phyloP scores from a whole-genome alignment of 305 asterid genomes.

The Withania somnifera region DNA sequence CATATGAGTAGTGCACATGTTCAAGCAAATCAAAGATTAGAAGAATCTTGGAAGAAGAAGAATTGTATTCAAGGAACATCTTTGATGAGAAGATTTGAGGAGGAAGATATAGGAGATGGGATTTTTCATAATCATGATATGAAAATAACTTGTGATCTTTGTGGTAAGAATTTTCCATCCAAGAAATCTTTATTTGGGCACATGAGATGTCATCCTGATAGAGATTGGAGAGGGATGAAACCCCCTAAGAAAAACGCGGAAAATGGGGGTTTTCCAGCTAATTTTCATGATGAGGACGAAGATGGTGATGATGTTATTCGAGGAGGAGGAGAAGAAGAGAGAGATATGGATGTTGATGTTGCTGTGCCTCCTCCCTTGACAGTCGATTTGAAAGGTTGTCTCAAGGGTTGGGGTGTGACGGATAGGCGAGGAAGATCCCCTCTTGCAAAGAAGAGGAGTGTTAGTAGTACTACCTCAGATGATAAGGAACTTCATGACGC shows the following conservation, averaged over 20 bases:
- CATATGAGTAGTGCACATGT: constrained; percentile 78
- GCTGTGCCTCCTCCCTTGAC: neutral
- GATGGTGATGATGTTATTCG: neutral
- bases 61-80: neutral
- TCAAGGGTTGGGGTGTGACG: constrained; percentile 21
- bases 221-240: too few species aligned
- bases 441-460: neutral
- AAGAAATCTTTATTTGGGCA: too few species aligned
- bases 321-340: neutral
- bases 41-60: constrained; percentile 18
- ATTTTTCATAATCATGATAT: neutral
- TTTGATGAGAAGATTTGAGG: neutral
- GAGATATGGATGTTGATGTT: neutral
- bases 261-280: neutral
- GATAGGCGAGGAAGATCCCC: constrained; percentile 22
- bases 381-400: neutral
- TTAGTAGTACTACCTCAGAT: neutral
- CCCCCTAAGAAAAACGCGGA: neutral
- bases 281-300: neutral
- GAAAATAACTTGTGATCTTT: neutral
- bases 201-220: too few species aligned
- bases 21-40: constrained; percentile 39
- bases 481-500: neutral
- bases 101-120: neutral
- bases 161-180: too few species aligned